A percentile compares a stretch with the other conserved stretches of the same genome.
Conservation (phyloP, 495 filamentous ascomycete species). For the Annulohypoxylon nitens region DNA sequence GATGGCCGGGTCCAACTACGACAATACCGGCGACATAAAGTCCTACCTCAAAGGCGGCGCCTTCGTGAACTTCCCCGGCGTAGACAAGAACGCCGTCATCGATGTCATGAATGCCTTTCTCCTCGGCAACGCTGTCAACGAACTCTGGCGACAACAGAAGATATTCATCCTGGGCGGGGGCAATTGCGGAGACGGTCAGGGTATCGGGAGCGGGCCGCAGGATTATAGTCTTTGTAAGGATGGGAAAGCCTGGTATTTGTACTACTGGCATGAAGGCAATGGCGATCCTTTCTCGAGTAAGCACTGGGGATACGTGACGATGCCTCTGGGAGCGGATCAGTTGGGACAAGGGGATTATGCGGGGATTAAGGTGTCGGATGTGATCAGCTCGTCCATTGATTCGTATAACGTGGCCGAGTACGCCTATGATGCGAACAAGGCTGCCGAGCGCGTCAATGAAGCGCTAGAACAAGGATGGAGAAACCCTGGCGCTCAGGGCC, state of each 20-base stretch:
- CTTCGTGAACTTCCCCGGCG: constrained; percentile 23
- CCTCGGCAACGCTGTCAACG: constrained; percentile 23
- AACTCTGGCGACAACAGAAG: constrained; percentile 31
- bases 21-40: constrained; percentile 20
- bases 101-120: constrained; percentile 25
- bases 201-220: constrained; percentile 21
- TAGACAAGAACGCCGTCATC: constrained; percentile 16
- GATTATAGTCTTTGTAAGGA: constrained; percentile 23
- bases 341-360: constrained; percentile 11
- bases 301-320: constrained; percentile 26
- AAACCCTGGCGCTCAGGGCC: constrained; percentile 5
- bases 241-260: constrained; percentile 26
- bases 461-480: constrained; percentile 15
- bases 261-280: constrained; percentile 34
- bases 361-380: constrained; percentile 11
- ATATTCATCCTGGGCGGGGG: constrained; percentile 27
- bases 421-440: constrained; percentile 25
- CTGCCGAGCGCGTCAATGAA: constrained; percentile 11
- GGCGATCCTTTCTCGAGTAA: constrained; percentile 21
- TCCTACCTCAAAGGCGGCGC: constrained; percentile 15
- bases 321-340: constrained; percentile 23
- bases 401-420: constrained; percentile 33
- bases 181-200: constrained; percentile 26
- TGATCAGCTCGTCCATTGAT: constrained; percentile 29
- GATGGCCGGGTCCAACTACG: constrained; percentile 20